Conservation (phyloP, 768 basidiomycete species). For the Jaapia argillacea region DNA sequence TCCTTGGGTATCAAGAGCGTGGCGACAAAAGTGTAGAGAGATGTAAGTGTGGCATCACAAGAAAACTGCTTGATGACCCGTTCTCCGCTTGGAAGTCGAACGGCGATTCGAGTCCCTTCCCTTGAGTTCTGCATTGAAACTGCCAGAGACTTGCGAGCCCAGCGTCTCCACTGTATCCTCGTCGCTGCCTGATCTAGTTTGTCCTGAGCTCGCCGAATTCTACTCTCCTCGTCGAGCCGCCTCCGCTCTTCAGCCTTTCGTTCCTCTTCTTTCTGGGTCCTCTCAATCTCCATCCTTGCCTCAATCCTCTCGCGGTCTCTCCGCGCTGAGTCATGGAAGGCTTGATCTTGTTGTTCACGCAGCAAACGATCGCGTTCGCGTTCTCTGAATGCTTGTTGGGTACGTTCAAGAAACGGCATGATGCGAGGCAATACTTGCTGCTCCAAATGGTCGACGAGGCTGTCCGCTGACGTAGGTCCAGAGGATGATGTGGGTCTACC, state of each 20-base stretch:
- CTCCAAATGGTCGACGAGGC: constrained; percentile 58
- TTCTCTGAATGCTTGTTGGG: constrained; percentile 41
- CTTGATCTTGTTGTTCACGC: constrained; percentile 75
- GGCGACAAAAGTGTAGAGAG: constrained; percentile 70
- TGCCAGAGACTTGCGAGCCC: constrained; percentile 43
- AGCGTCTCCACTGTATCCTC: constrained; percentile 47
- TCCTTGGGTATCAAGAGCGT: constrained; percentile 31
- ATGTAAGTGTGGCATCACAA: constrained; percentile 37
- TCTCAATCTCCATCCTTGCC: constrained; percentile 38
- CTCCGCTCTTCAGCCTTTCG: constrained; percentile 24
- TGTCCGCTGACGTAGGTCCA: constrained; percentile 50
- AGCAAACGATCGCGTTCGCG: constrained; percentile 40
- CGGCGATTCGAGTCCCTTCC: constrained; percentile 39
- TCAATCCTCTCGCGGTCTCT: constrained; percentile 64
- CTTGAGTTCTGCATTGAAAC: constrained; percentile 24
- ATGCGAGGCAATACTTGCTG: constrained; percentile 75
- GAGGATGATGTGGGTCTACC: constrained; percentile 43
- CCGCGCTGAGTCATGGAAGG: constrained; percentile 54
- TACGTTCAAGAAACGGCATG: constrained; percentile 57
- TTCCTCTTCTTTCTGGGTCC: constrained; percentile 22
- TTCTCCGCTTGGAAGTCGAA: constrained; percentile 37
- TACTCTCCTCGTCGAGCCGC: constrained; percentile 25
- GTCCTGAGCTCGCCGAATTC: constrained; percentile 11
- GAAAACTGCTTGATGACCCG: constrained; percentile 52
- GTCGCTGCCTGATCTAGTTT: constrained; percentile 14